A percentile compares a stretch with the other conserved stretches of the same genome.
phyloP scores from a whole-genome alignment of 352 stramenopile genomes.

The Pythium biforme region DNA sequence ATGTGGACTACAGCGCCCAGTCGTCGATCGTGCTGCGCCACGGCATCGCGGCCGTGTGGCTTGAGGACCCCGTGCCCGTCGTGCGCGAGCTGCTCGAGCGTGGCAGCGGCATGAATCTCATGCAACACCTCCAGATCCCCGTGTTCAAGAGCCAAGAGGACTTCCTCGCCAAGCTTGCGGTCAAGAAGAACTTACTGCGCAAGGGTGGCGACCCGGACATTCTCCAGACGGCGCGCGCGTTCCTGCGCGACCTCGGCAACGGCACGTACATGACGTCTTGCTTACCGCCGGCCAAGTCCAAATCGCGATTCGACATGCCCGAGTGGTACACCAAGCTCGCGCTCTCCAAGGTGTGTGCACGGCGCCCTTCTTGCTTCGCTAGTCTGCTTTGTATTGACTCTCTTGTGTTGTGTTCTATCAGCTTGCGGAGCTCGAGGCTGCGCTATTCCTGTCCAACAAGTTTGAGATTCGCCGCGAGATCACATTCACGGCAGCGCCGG shows the following conservation, averaged over 20 bases:
- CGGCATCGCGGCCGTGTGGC: slow-evolving; percentile 92
- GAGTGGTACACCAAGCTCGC: slow-evolving; percentile 60
- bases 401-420: slow-evolving; percentile 23
- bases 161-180: slow-evolving; percentile 96
- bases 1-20: slow-evolving; percentile 93
- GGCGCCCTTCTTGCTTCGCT: neutral
- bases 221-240: slow-evolving; percentile 87
- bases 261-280: slow-evolving; percentile 55
- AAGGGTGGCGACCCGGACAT: slow-evolving; percentile 98
- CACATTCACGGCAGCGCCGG: slow-evolving; percentile 44
- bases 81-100: slow-evolving; percentile 91
- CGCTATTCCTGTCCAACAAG: slow-evolving; percentile 63
- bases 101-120: slow-evolving; percentile 91
- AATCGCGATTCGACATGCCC: slow-evolving; percentile 78
- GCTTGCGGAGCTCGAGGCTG: slow-evolving; percentile 47
- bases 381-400: neutral
- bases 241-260: slow-evolving; percentile 78
- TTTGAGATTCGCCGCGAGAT: slow-evolving; percentile 56
- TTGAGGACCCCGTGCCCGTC: slow-evolving; percentile 93
- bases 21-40: slow-evolving; percentile 90
- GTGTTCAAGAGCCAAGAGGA: slow-evolving; percentile 91
- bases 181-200: slow-evolving; percentile 91
- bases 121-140: slow-evolving; percentile 95
- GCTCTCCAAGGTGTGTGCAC: slow-evolving; percentile 45
- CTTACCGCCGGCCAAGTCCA: slow-evolving; percentile 73